These are phyloP conservation scores for Diplosphaera chodatii DNA, from an alignment of 139 green algal genomes.

Conservation along the genomic window DNA sequence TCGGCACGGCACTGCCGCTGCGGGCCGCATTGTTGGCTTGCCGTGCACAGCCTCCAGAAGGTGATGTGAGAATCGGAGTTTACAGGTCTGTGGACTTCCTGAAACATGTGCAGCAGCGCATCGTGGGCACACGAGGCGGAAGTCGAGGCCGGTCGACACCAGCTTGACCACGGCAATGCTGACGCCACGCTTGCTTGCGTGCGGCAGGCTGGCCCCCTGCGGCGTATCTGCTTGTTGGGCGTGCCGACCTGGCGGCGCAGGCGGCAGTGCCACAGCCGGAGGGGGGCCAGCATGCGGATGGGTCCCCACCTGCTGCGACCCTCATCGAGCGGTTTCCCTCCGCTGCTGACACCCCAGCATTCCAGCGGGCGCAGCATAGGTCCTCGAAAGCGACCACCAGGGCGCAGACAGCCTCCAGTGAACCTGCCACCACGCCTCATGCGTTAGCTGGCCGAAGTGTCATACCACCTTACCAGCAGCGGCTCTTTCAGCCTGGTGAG, in stretches of 20 bases:
- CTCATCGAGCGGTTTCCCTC: background rate
- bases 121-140: no score
- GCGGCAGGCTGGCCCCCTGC: conserved; percentile 60
- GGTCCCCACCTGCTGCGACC: background rate
- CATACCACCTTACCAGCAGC: conserved; percentile 42
- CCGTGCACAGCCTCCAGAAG: conserved; percentile 49
- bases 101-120: no score
- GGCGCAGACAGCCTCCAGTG: no score
- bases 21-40: conserved; percentile 61
- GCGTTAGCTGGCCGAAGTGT: background rate
- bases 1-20: conserved; percentile 71
- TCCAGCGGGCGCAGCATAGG: background rate
- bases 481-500: conserved; percentile 23
- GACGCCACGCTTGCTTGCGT: no score
- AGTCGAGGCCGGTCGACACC: no score
- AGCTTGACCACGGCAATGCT: no score
- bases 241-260: conserved; percentile 78
- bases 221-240: conserved; percentile 76
- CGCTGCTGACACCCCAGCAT: background rate
- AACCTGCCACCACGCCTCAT: no score
- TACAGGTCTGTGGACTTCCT: no score
- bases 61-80: no score
- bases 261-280: conserved; percentile 15
- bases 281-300: background rate
- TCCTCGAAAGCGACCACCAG: no score